These are phyloP conservation scores for Cladophialophora yegresii DNA, from an alignment of 2,329 filamentous ascomycete species.

Conservation along the genomic window DNA sequence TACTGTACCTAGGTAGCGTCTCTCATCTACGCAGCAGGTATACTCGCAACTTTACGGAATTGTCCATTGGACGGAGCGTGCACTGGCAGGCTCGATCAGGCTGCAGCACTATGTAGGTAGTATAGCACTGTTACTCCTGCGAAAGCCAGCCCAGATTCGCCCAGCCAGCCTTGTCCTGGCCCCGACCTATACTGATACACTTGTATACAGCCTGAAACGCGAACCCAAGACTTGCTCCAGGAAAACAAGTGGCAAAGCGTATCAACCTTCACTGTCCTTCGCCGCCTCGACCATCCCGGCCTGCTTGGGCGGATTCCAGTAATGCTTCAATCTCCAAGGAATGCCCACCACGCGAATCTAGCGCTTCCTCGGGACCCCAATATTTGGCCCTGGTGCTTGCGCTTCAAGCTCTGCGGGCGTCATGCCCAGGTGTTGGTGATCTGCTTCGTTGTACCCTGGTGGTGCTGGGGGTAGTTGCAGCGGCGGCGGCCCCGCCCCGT, in stretches of 20 bases:
- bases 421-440: slow-evolving; percentile 7
- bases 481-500: slow-evolving; percentile 9
- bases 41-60: neutral
- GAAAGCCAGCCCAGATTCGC: neutral
- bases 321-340: slow-evolving; percentile 13
- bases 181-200: slow-evolving; percentile 17
- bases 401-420: neutral
- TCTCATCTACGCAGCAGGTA: too few relatives aligned
- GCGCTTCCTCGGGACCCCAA: slow-evolving; percentile 28
- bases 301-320: slow-evolving; percentile 7
- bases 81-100: neutral
- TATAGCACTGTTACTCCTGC: neutral
- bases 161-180: too few relatives aligned
- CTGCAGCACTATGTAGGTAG: neutral
- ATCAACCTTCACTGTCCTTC: neutral
- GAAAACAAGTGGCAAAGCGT: neutral
- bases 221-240: slow-evolving; percentile 4
- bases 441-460: slow-evolving; percentile 1
- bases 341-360: slow-evolving; percentile 29
- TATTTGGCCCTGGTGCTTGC: slow-evolving; percentile 8
- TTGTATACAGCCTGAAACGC: slow-evolving; percentile 5
- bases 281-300: neutral
- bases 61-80: neutral
- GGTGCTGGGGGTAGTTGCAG: slow-evolving; percentile 10
- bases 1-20: too few relatives aligned